Evolutionary conservation across 2,329 filamentous ascomycete genomes (phyloP).

Genomic region (Diaporthe citri): DNA sequence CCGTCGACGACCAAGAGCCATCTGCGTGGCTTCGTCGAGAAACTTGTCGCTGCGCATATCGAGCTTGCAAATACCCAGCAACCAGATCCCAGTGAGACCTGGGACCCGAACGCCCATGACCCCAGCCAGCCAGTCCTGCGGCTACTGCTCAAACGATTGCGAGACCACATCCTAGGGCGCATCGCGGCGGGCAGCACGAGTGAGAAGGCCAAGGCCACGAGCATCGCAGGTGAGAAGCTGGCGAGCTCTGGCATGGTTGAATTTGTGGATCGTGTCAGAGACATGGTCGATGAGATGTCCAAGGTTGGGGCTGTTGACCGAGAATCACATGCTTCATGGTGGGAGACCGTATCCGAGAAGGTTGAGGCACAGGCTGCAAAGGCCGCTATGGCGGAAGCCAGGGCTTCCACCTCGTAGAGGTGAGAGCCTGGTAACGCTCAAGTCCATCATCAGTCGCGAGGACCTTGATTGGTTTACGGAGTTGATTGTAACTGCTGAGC

Average conservation of each 20-base stretch:
- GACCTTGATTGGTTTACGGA: background rate
- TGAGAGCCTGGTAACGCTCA: background rate
- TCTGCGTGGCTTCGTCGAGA: constrained; percentile 68
- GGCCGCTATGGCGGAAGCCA: background rate
- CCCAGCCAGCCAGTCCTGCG: constrained; percentile 71
- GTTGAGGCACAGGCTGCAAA: constrained; percentile 57
- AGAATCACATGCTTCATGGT: constrained; percentile 77
- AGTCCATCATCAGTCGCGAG: too few species aligned
- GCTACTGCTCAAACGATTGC: constrained; percentile 76
- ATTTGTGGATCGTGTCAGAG: constrained; percentile 77
- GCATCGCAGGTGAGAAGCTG: constrained; percentile 76
- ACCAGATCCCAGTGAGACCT: constrained; percentile 33
- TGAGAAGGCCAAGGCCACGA: constrained; percentile 78
- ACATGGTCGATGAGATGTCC: constrained; percentile 76
- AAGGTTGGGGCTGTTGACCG: constrained; percentile 76
- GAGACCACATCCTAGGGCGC: constrained; percentile 74
- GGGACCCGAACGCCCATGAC: constrained; percentile 47
- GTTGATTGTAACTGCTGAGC: too few species aligned
- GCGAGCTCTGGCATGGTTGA: constrained; percentile 78
- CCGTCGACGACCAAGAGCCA: constrained; percentile 71
- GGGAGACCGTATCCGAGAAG: constrained; percentile 74
- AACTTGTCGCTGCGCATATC: constrained; percentile 64
- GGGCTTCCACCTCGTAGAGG: background rate
- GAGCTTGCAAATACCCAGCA: constrained; percentile 48
- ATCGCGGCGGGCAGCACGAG: constrained; percentile 75